phyloP scores from a whole-genome alignment of 176 grass and related monocot genomes.

The Ensete ventricosum region DNA sequence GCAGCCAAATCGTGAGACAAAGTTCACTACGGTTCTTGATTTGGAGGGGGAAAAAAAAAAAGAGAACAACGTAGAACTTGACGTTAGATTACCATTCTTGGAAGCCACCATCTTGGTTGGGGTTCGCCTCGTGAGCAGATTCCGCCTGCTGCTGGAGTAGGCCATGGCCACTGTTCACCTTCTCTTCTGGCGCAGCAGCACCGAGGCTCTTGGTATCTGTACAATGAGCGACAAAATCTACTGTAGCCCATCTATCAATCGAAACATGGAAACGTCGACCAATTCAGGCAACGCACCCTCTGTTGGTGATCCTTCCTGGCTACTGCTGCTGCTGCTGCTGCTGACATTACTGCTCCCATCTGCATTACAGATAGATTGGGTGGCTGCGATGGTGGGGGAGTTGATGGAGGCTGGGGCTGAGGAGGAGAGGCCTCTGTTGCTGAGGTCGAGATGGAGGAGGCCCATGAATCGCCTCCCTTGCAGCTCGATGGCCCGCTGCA shows the following conservation, averaged over 20 bases:
- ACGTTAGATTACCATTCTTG: slow-evolving; percentile 2
- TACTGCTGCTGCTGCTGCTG: slow-evolving; percentile 1
- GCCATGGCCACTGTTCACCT: background rate
- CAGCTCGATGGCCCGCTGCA: slow-evolving; percentile 34
- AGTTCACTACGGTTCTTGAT: background rate
- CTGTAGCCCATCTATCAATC: background rate
- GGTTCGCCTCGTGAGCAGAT: slow-evolving; percentile 1
- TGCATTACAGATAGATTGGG: background rate
- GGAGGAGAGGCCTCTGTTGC: slow-evolving; percentile 2
- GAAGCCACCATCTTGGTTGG: background rate
- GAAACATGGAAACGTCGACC: background rate
- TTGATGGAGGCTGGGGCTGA: slow-evolving; percentile 5
- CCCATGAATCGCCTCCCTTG: slow-evolving; percentile 25
- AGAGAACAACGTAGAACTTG: background rate
- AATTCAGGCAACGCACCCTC: background rate
- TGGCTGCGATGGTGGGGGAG: background rate
- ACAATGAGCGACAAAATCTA: background rate
- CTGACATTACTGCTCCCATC: background rate
- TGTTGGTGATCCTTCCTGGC: background rate
- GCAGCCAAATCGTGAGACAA: background rate
- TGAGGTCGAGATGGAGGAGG: slow-evolving; percentile 30
- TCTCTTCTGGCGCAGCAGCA: background rate
- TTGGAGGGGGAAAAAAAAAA: background rate
- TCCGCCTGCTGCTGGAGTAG: background rate
- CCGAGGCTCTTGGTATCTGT: slow-evolving; percentile 1